phyloP scores from a whole-genome alignment of 495 filamentous ascomycete genomes.

The Trichocladium antarcticum region DNA sequence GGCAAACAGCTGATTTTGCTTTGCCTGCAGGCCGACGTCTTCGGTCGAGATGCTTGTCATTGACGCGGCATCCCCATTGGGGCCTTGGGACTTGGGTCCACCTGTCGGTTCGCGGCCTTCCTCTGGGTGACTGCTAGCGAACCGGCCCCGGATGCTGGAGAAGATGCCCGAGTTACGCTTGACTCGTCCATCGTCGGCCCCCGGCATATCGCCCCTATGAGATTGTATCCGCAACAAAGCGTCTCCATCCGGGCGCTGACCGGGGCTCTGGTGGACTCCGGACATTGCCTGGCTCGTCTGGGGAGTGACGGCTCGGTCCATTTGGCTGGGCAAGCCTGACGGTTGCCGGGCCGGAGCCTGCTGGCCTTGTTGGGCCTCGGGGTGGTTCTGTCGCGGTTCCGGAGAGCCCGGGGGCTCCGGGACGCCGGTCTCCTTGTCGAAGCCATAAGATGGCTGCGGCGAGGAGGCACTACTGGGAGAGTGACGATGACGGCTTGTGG shows the following conservation, averaged over 20 bases:
- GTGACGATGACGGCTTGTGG: conserved; percentile 27
- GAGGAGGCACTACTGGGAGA: conserved; percentile 29
- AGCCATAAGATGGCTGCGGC: conserved; percentile 25
- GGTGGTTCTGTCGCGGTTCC: conserved; percentile 12
- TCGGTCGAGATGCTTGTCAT: conserved; percentile 26
- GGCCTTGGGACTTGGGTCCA: conserved; percentile 7
- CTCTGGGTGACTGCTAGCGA: conserved; percentile 23
- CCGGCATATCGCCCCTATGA: conserved; percentile 25
- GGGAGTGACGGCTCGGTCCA: conserved; percentile 10
- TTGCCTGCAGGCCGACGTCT: conserved; percentile 17
- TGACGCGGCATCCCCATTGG: conserved; percentile 27
- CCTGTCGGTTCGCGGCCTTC: conserved; percentile 20
- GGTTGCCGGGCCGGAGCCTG: conserved; percentile 12
- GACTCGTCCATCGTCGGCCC: conserved; percentile 18
- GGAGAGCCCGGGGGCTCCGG: conserved; percentile 3
- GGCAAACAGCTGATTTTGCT: conserved; percentile 13
- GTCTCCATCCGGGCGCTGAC: conserved; percentile 1
- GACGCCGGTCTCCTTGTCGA: conserved; percentile 37
- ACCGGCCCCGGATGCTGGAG: conserved; percentile 24
- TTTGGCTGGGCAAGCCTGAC: not conserved
- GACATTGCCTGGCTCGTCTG: conserved; percentile 14
- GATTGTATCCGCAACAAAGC: conserved; percentile 29
- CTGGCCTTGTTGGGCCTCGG: conserved; percentile 9
- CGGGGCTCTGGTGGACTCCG: conserved; percentile 9
- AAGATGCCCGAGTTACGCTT: conserved; percentile 32